These are phyloP conservation scores for Buddleja alternifolia DNA, from an alignment of 257 asterid genomes.

Conservation along the genomic window DNA sequence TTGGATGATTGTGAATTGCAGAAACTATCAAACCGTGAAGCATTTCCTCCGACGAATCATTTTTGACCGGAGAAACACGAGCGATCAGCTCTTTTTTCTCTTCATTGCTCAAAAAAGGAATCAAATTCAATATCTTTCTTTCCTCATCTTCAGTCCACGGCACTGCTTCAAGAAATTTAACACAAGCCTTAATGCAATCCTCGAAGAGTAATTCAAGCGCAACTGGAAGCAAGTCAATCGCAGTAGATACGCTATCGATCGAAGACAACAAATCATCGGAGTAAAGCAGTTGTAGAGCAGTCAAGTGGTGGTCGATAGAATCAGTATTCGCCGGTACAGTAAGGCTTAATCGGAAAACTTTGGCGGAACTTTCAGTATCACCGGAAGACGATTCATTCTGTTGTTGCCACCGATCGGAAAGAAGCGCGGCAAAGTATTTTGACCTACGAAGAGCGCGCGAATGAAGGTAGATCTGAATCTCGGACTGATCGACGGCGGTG, in stretches of 20 bases:
- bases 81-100: constrained; percentile 75
- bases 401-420: constrained; percentile 77
- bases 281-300: constrained; percentile 67
- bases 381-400: constrained; percentile 31
- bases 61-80: constrained; percentile 59
- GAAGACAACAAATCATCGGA: constrained; percentile 48
- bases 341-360: constrained; percentile 43
- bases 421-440: constrained; percentile 61
- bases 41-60: constrained; percentile 74
- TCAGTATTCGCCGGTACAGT: constrained; percentile 44
- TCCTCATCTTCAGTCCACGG: constrained; percentile 99
- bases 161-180: constrained; percentile 81
- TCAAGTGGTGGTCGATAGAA: constrained; percentile 47
- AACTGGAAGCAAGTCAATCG: constrained; percentile 66
- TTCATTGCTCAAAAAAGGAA: constrained; percentile 62
- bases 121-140: constrained; percentile 48
- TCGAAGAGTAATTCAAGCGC: constrained; percentile 85
- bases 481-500: constrained; percentile 38
- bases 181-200: constrained; percentile 82
- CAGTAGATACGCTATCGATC: constrained; percentile 50
- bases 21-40: constrained; percentile 68
- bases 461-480: constrained; percentile 64
- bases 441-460: constrained; percentile 61
- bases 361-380: constrained; percentile 26
- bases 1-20: constrained; percentile 72